These are phyloP conservation scores for Stephanodiscus triporus DNA, from an alignment of 108 stramenopile species.

Conservation along the genomic window DNA sequence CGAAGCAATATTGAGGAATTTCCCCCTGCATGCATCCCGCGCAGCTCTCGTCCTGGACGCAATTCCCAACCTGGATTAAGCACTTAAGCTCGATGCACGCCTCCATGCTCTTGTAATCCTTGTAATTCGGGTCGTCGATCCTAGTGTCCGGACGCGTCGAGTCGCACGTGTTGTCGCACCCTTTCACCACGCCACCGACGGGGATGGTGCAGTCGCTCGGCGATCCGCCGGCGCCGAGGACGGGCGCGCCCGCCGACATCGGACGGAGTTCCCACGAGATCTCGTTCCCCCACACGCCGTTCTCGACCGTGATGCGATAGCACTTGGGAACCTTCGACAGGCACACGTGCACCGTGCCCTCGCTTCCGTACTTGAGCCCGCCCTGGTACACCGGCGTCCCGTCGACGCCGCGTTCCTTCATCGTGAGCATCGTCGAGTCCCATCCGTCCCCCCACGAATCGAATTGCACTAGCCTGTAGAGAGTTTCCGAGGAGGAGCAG, in stretches of 20 bases:
- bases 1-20: slow-evolving; percentile 53
- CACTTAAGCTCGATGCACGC: slow-evolving; percentile 79
- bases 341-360: slow-evolving; percentile 77
- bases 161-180: slow-evolving; percentile 66
- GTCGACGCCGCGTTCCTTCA: slow-evolving; percentile 27
- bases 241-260: slow-evolving; percentile 55
- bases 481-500: slow-evolving; percentile 39
- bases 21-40: slow-evolving; percentile 60
- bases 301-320: slow-evolving; percentile 69
- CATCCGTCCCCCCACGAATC: slow-evolving; percentile 92
- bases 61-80: slow-evolving; percentile 75
- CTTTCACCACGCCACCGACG: slow-evolving; percentile 42
- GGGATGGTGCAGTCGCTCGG: slow-evolving; percentile 59
- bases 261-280: slow-evolving; percentile 86
- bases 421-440: slow-evolving; percentile 66
- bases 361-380: slow-evolving; percentile 65
- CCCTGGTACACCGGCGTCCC: slow-evolving; percentile 59
- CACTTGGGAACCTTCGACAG: slow-evolving; percentile 67
- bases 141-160: slow-evolving; percentile 65
- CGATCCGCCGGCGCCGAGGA: slow-evolving; percentile 73
- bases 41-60: slow-evolving; percentile 64
- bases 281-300: slow-evolving; percentile 91
- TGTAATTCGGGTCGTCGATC: slow-evolving; percentile 76
- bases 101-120: slow-evolving; percentile 73
- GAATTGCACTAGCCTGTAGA: slow-evolving; percentile 75